phyloP scores from a whole-genome alignment of 164 flowering plant genomes.

The Magnolia changhungtana region DNA sequence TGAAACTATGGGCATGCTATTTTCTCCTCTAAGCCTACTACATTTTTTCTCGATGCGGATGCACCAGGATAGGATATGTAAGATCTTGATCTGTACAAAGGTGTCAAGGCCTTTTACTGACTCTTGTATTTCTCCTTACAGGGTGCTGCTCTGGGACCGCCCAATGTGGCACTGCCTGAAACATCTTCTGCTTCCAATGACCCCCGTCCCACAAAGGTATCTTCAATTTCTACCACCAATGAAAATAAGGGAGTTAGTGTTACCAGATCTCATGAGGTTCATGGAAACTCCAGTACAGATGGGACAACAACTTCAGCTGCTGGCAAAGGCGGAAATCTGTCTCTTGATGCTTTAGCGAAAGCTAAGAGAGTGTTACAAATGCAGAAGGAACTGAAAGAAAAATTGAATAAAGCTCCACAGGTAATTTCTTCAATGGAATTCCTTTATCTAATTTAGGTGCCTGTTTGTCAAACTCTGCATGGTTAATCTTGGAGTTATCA shows the following conservation, averaged over 20 bases:
- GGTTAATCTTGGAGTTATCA: background rate
- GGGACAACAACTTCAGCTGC: constrained; percentile 76
- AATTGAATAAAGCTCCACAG: constrained; percentile 71
- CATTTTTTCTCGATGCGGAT: background rate
- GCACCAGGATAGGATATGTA: background rate
- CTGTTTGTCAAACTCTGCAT: background rate
- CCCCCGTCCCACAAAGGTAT: constrained; percentile 79
- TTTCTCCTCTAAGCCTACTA: background rate
- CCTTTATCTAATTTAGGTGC: background rate
- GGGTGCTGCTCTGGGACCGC: constrained; percentile 55
- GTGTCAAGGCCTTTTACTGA: constrained; percentile 1
- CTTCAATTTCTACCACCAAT: constrained; percentile 93
- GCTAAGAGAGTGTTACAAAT: constrained; percentile 86
- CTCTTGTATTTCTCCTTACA: constrained; percentile 19
- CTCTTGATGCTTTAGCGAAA: constrained; percentile 91
- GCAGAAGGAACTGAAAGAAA: constrained; percentile 83
- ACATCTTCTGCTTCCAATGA: constrained; percentile 29
- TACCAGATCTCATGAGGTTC: constrained; percentile 99
- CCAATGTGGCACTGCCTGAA: constrained; percentile 32
- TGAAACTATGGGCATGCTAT: background rate
- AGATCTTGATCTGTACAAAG: background rate
- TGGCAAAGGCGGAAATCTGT: constrained; percentile 72
- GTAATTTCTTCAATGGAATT: constrained; percentile 35
- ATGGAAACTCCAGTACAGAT: constrained; percentile 99
- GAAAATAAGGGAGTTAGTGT: constrained; percentile 98